phyloP scores from a whole-genome alignment of 2,329 filamentous ascomycete species.

The Phaeoacremonium minimum region DNA sequence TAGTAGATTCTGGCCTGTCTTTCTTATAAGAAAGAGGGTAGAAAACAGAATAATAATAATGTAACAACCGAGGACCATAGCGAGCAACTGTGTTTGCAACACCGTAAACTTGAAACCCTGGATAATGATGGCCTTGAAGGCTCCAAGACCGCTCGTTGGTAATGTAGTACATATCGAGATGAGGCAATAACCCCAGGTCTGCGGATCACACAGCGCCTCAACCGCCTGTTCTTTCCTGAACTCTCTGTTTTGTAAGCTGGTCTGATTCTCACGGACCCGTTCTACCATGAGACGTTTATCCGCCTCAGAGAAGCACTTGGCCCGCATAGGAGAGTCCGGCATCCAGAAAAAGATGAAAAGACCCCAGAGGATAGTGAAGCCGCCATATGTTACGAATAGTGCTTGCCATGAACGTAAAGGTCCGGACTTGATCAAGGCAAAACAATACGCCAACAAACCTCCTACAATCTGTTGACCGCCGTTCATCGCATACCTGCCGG shows the following conservation, averaged over 20 bases:
- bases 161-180: slow-evolving; percentile 70
- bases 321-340: slow-evolving; percentile 68
- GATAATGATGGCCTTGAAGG: slow-evolving; percentile 73
- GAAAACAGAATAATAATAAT: slow-evolving; percentile 67
- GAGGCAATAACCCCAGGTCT: slow-evolving; percentile 60
- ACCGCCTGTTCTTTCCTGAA: slow-evolving; percentile 42
- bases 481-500: slow-evolving; percentile 67
- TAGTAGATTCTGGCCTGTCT: slow-evolving; percentile 61
- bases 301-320: slow-evolving; percentile 63
- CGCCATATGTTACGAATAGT: slow-evolving; percentile 64
- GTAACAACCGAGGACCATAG: slow-evolving; percentile 71
- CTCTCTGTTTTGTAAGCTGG: slow-evolving; percentile 51
- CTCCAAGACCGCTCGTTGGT: slow-evolving; percentile 68
- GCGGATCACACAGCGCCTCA: slow-evolving; percentile 58
- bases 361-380: slow-evolving; percentile 59
- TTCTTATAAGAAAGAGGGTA: slow-evolving; percentile 65
- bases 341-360: slow-evolving; percentile 60
- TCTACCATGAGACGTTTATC: slow-evolving; percentile 63
- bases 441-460: slow-evolving; percentile 65
- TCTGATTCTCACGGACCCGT: slow-evolving; percentile 57
- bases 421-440: slow-evolving; percentile 45
- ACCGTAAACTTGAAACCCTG: slow-evolving; percentile 60
- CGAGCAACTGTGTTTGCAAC: slow-evolving; percentile 67
- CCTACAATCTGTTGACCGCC: slow-evolving; percentile 69
- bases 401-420: slow-evolving; percentile 63